phyloP scores from a whole-genome alignment of 2,329 filamentous ascomycete species.

The Aspergillus glaucus region DNA sequence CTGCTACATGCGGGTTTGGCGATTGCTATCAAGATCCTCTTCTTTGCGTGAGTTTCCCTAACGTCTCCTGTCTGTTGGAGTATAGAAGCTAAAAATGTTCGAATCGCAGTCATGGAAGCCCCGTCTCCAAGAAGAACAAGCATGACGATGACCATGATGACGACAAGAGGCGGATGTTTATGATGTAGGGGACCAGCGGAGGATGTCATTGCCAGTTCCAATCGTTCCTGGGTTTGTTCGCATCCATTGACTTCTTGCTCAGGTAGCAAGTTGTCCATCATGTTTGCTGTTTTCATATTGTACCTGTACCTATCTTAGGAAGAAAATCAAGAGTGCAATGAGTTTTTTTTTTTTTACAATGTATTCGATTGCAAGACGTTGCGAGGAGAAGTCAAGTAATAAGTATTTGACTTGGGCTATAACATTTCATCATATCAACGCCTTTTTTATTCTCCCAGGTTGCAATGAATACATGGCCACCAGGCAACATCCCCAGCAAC shows the following conservation, averaged over 20 bases:
- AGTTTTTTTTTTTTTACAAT: constrained; percentile 22
- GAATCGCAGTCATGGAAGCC: constrained; percentile 54
- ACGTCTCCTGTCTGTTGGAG: constrained; percentile 9
- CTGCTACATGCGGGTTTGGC: constrained; percentile 81
- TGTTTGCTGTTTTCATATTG: background rate
- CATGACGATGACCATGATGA: constrained; percentile 22
- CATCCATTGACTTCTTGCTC: constrained; percentile 6
- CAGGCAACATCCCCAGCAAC: constrained; percentile 27
- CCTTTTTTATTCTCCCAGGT: constrained; percentile 30
- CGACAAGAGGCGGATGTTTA: constrained; percentile 25
- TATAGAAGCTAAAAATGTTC: background rate
- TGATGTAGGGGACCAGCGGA: constrained; percentile 9
- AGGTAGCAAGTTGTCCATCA: constrained; percentile 6
- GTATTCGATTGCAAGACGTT: constrained; percentile 30
- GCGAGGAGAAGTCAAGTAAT: constrained; percentile 30
- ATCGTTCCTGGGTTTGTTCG: constrained; percentile 1
- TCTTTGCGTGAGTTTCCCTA: constrained; percentile 63
- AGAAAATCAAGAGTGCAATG: constrained; percentile 1
- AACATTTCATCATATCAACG: constrained; percentile 36
- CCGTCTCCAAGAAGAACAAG: constrained; percentile 43
- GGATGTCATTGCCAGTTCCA: constrained; percentile 1
- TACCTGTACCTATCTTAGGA: constrained; percentile 9
- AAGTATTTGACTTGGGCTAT: constrained; percentile 31
- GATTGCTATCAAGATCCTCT: constrained; percentile 90
- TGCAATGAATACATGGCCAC: constrained; percentile 28